A percentile compares a stretch with the other conserved stretches of the same genome.
phyloP scores from a whole-genome alignment of 2,329 filamentous ascomycete species.

The Cytospora mali region DNA sequence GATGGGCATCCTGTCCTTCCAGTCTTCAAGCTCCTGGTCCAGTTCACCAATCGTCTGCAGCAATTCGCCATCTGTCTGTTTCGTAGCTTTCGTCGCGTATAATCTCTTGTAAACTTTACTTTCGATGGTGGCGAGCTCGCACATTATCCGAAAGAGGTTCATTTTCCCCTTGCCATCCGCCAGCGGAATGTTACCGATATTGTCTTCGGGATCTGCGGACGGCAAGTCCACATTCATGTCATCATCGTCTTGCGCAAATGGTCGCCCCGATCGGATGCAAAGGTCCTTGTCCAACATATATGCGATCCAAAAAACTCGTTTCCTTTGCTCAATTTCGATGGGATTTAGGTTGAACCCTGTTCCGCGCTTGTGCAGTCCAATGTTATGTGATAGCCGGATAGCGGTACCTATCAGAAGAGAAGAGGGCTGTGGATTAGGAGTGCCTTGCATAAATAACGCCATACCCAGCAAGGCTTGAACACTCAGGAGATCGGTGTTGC shows the following conservation, averaged over 20 bases:
- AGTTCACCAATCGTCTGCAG: slow-evolving; percentile 95
- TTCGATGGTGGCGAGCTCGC: slow-evolving; percentile 87
- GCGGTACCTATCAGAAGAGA: slow-evolving; percentile 91
- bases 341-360: slow-evolving; percentile 92
- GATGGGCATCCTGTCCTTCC: slow-evolving; percentile 94
- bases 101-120: slow-evolving; percentile 91
- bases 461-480: slow-evolving; percentile 94
- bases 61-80: slow-evolving; percentile 88
- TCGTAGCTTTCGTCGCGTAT: slow-evolving; percentile 90
- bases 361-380: slow-evolving; percentile 91
- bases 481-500: slow-evolving; percentile 91
- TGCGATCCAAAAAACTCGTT: slow-evolving; percentile 67
- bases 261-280: slow-evolving; percentile 60
- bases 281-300: slow-evolving; percentile 68
- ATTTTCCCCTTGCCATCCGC: slow-evolving; percentile 88
- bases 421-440: slow-evolving; percentile 92
- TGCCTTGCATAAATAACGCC: slow-evolving; percentile 92
- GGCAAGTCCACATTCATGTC: slow-evolving; percentile 96
- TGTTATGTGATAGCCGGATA: slow-evolving; percentile 87
- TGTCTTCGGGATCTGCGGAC: slow-evolving; percentile 85
- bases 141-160: slow-evolving; percentile 93
- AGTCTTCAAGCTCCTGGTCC: slow-evolving; percentile 85
- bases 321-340: slow-evolving; percentile 88
- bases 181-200: slow-evolving; percentile 91
- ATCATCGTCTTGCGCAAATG: slow-evolving; percentile 64